A percentile compares a stretch with the other conserved stretches of the same genome.
phyloP scores from a whole-genome alignment of 164 flowering plant genomes.

The Chimonanthus praecox region DNA sequence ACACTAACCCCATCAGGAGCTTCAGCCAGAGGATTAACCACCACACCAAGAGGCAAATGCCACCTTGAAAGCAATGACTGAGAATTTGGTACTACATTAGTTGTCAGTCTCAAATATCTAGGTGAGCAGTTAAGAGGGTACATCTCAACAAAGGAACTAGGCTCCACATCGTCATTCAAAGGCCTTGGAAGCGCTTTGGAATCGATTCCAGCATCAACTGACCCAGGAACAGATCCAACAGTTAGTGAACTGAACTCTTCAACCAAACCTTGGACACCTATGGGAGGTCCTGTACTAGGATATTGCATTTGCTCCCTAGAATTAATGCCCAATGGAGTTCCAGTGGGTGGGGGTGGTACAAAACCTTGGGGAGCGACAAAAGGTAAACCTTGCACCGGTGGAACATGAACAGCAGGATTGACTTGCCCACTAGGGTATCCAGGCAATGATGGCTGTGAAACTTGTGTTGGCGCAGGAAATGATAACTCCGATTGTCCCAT shows the following conservation, averaged over 20 bases:
- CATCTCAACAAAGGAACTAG: slow-evolving; percentile 43
- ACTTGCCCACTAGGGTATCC: slow-evolving; percentile 51
- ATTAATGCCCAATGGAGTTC: slow-evolving; percentile 24
- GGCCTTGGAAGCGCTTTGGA: slow-evolving; percentile 76
- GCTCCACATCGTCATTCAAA: slow-evolving; percentile 79
- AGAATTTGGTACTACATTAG: slow-evolving; percentile 74
- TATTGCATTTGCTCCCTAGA: slow-evolving; percentile 47
- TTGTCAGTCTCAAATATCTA: slow-evolving; percentile 76
- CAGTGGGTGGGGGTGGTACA: slow-evolving; percentile 31
- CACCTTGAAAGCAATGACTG: slow-evolving; percentile 86
- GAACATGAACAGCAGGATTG: slow-evolving; percentile 31
- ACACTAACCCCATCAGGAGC: slow-evolving; percentile 86
- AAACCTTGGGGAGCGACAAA: slow-evolving; percentile 46
- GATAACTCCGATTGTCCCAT: slow-evolving; percentile 32
- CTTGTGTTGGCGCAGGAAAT: slow-evolving; percentile 29
- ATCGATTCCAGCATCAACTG: slow-evolving; percentile 74
- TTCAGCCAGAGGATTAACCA: slow-evolving; percentile 94
- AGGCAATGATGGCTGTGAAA: slow-evolving; percentile 37
- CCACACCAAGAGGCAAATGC: slow-evolving; percentile 97
- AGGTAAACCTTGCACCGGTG: slow-evolving; percentile 34
- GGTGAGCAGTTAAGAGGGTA: slow-evolving; percentile 73
- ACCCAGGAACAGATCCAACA: slow-evolving; percentile 74
- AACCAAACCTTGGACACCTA: slow-evolving; percentile 48
- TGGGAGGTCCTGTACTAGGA: slow-evolving; percentile 50
- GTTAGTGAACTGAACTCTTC: slow-evolving; percentile 84